Evolutionary conservation across 345 rosid genomes (phyloP), one percentile per base, ranked within the genome.

Genomic region (Gossypium bickii): DNA sequence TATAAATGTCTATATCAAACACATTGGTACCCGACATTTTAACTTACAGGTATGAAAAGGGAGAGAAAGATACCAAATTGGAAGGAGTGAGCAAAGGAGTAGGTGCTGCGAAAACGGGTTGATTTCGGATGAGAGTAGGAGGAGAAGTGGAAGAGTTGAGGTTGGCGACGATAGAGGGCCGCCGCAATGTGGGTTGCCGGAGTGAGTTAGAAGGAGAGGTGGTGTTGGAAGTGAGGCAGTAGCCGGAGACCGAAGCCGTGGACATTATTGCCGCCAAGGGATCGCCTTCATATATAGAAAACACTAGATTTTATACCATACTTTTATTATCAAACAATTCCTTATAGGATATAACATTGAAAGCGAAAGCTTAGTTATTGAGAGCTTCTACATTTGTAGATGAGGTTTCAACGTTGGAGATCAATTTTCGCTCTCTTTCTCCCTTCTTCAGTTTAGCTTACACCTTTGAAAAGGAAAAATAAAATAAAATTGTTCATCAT

Each of bases 31-130:
- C 12, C 12, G 49, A 45, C 12, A 45, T 9, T 9, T 2, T 3
- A 11, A 45, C 49, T 45, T 45, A 45, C 49, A 22, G 51, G 24
- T 12, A 27, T 9, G 20, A 13, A 72, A 49, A 43, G 74, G 67
- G 55, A 60, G 49, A 51, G 59, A 38, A 51, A 22, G 56, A 41
- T 81, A 85, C 85, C 85, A 79, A 83, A 13, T 72, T 58, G 70
- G 81, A 65, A 76, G 93, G 96, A 74, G 69, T 80, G 83, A 87
- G 75, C 78, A 87, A 71, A 48, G 93, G 96, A 67, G 90, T 74
- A 57, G 93, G 91, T 69, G 96, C 88, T 44, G 93, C 87, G 47
- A 93, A 85, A 67, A 93, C 90, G 4, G 97, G 97, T 77, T 88
- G 83, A 85, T 88, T 85, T 12, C 93, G 80, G 80, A 90, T 88